Conservation (phyloP, 768 basidiomycete genomes). For the Myochromella boudieri region DNA sequence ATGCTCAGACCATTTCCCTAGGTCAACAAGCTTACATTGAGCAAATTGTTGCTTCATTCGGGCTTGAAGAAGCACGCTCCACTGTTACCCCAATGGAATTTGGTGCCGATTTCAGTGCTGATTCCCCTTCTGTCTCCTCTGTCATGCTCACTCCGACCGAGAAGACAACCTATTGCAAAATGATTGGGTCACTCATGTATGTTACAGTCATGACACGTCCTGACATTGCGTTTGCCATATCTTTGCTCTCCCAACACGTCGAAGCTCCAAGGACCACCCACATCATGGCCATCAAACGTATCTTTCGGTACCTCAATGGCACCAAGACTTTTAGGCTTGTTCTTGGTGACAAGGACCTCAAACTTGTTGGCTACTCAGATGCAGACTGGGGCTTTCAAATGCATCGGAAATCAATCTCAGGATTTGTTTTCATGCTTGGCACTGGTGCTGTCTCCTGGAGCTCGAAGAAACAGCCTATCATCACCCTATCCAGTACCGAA, state of each 20-base stretch:
- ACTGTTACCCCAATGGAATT: slow-evolving; percentile 9
- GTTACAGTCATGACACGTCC: slow-evolving; percentile 4
- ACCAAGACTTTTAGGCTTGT: no score
- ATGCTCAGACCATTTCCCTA: no score
- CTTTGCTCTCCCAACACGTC: slow-evolving; percentile 4
- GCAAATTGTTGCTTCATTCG: slow-evolving; percentile 22
- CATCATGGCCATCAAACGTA: no score
- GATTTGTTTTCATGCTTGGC: slow-evolving; percentile 1
- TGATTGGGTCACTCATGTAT: slow-evolving; percentile 11
- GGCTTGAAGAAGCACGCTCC: slow-evolving; percentile 6
- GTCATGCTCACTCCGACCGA: neutral
- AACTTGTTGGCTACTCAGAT: no score
- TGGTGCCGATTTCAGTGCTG: neutral
- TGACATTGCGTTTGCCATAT: slow-evolving; percentile 11
- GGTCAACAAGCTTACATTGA: slow-evolving; percentile 20
- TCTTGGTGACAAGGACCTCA: no score
- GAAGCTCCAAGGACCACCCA: neutral
- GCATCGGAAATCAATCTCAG: slow-evolving; percentile 6
- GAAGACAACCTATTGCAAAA: slow-evolving; percentile 1
- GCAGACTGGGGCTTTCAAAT: slow-evolving; percentile 1
- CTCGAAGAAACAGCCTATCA: slow-evolving; percentile 9
- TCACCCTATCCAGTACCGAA: slow-evolving; percentile 18
- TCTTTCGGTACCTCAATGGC: no score
- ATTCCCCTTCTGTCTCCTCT: slow-evolving; percentile 6
- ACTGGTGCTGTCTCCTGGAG: slow-evolving; percentile 10